These are phyloP conservation scores for Zasmidium angulare DNA, from an alignment of 2,329 filamentous ascomycete species.

Conservation along the genomic window DNA sequence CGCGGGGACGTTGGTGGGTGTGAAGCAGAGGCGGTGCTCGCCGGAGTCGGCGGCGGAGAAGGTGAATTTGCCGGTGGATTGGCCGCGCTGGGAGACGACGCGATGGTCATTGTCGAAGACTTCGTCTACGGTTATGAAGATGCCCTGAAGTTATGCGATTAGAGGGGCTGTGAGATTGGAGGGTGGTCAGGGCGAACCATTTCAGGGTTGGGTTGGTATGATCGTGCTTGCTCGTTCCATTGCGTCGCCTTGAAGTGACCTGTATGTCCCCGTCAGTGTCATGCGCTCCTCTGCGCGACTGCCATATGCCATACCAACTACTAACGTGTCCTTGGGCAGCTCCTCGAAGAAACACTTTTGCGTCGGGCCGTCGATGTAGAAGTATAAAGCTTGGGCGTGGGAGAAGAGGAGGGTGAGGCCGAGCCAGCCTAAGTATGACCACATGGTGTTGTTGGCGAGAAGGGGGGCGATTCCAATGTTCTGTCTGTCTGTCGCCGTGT, in stretches of 20 bases:
- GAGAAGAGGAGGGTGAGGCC: constrained; percentile 43
- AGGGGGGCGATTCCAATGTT: neutral
- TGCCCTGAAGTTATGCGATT: constrained; percentile 48
- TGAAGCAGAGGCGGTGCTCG: constrained; percentile 94
- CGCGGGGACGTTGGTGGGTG: constrained; percentile 71
- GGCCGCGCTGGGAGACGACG: constrained; percentile 82
- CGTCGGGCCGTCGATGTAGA: constrained; percentile 83
- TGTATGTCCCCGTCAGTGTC: constrained; percentile 31
- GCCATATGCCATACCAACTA: constrained; percentile 65
- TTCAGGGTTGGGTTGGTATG: constrained; percentile 71
- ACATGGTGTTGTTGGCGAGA: constrained; percentile 22
- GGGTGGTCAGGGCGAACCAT: constrained; percentile 27
- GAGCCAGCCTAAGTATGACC: constrained; percentile 24
- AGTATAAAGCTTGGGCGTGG: constrained; percentile 82
- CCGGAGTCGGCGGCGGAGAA: constrained; percentile 94
- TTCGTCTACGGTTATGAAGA: constrained; percentile 95
- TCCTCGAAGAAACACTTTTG: constrained; percentile 99
- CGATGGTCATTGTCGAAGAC: constrained; percentile 97
- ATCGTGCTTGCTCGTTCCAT: constrained; percentile 68
- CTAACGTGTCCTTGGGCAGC: constrained; percentile 92
- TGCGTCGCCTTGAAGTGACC: constrained; percentile 85
- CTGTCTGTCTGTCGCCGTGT: neutral
- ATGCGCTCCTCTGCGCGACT: neutral
- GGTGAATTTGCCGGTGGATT: constrained; percentile 78
- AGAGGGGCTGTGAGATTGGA: constrained; percentile 4